Percentiles rank a stretch among this genome's conserved stretches.
These are phyloP conservation scores for Viola odorata DNA, from an alignment of 345 rosid genomes.

Conservation along the genomic window DNA sequence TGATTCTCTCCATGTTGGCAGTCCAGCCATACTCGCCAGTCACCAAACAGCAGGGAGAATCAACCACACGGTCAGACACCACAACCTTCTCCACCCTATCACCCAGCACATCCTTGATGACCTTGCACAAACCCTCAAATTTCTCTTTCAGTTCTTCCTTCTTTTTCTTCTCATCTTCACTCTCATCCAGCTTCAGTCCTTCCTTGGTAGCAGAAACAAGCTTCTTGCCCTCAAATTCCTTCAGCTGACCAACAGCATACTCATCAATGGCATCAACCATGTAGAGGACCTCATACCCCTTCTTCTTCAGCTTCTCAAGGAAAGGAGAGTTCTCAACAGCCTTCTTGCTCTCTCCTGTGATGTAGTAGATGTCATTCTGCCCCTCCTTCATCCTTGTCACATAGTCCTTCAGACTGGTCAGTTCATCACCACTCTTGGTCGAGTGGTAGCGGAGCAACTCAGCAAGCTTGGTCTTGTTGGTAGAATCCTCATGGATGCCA, in stretches of 20 bases:
- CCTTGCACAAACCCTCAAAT: slow-evolving; percentile 18
- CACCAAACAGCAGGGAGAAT: slow-evolving; percentile 18
- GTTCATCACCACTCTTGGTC: slow-evolving; percentile 24
- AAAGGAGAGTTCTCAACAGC: slow-evolving; percentile 23
- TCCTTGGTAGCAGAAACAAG: slow-evolving; percentile 19
- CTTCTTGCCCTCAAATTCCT: slow-evolving; percentile 20
- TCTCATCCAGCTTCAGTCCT: slow-evolving; percentile 17
- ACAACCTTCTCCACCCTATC: slow-evolving; percentile 1
- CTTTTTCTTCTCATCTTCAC: slow-evolving; percentile 13
- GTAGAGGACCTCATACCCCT: slow-evolving; percentile 13
- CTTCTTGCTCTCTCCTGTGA: slow-evolving; percentile 25
- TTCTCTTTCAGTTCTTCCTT: slow-evolving; percentile 10
- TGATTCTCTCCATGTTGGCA: slow-evolving; percentile 21
- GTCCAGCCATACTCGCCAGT: slow-evolving; percentile 18
- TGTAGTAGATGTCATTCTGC: slow-evolving; percentile 22
- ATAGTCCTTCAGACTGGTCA: slow-evolving; percentile 25
- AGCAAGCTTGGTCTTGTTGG: slow-evolving; percentile 14
- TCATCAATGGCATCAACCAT: slow-evolving; percentile 23
- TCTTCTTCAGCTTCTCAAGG: slow-evolving; percentile 19
- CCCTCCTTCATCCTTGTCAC: slow-evolving; percentile 27
- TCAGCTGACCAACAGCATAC: background rate
- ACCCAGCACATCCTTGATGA: slow-evolving; percentile 17
- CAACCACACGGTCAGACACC: slow-evolving; percentile 18
- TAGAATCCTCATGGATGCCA: slow-evolving; percentile 14
- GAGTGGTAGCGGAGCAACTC: slow-evolving; percentile 18